Evolutionary conservation across 139 green algal species (phyloP), one percentile per base, ranked within the genome.

Genomic region (Coelastrella sp.): DNA sequence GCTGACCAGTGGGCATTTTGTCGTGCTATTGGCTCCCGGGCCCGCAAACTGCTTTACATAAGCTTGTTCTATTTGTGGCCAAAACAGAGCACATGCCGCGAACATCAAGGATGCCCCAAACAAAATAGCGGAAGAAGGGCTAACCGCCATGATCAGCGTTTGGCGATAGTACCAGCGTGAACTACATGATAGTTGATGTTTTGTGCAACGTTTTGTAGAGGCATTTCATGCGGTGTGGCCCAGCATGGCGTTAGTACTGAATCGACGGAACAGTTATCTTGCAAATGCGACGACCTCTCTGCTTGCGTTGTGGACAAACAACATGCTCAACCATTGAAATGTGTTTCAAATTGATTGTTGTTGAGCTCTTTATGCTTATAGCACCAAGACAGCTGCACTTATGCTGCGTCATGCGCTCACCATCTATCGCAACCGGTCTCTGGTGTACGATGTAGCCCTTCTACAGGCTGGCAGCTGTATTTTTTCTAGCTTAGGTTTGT

Each of bases 11-110:
- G 69, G 69, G n/a, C 69, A 78, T 37, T 60, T 41, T 27, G 35
- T n/a, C 37, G 67, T 13, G 4, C n/a, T 23, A 7, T 30, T 57
- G 15, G 67, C 37, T 60, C 40, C 21, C 3, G 5, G 5, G 38
- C 8, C 21, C 62, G 9, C 69, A 30, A 8, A 7, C 67, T 78
- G 69, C 23, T 35, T 7, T 3, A 78, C 7, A 37, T 57, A 76
- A 2, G 35, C 35, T 19, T 38, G 38, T 25, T 82, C 75, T 27
- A 82, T 63, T 8, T 68, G 34, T 15, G 75, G 75, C 75, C 75
- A 82, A 27, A 82, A 82, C 51, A 82, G 19, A 27, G 75, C 75
- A 48, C 48, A 68, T 27, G 75, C 75, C n/a, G 75, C 53, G 4
- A 53, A 60, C 23, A 69, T 32, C 21, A 82, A 17, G 11, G 51